Base-by-base conservation (phyloP, 2,329 filamentous ascomycete genomes). In the Trichoderma simmonsii region DNA sequence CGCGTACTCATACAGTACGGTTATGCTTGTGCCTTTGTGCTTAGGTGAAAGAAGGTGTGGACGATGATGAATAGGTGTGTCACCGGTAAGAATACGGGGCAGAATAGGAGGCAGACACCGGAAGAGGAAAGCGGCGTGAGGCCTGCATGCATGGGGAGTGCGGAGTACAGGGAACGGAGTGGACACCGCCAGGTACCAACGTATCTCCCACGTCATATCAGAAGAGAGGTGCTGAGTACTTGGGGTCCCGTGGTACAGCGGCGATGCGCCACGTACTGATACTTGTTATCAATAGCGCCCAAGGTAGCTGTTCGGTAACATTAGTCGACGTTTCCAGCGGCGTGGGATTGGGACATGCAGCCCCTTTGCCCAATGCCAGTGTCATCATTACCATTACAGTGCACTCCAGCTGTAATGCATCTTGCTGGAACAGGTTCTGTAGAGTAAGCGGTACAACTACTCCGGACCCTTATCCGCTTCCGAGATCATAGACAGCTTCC, bases 41-140 rank as follows among this genome's bases (percentile, higher is more conserved):
- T 3, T n/a, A 60, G 57, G 57, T 65, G 63, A 65, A 32, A 65
- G 62, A 65, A 65, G 63, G 63, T 65, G 63, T 65, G 63, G 43
- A 34, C 30, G 63, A 65, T 54, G 48, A 66, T 36, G 48, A 36
- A n/a, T 24, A 59, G 54, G 65, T 68, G 65, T 68, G 65, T 68
- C 65, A 68, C 64, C 54, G 66, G 56, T 54, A 43, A 62, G 36
- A 30, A 32, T 54, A 65, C 65, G 51, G 56, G 57, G 66, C 66
- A 70, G 66, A 70, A 70, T 62, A 70, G 66, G 66, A 70, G 66
- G 66, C 66, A 54, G 66, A 34, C 39, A n/a, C 66, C 66, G 57
- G 57, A 70, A 70, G 43, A 61, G 66, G 66, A 70, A 70, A 62
- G 66, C 66, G 66, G 66, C 66, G 66, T 61, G 66, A 51, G 57